Conservation (phyloP, 139 green algal species). For the Chlorella sp. region DNA sequence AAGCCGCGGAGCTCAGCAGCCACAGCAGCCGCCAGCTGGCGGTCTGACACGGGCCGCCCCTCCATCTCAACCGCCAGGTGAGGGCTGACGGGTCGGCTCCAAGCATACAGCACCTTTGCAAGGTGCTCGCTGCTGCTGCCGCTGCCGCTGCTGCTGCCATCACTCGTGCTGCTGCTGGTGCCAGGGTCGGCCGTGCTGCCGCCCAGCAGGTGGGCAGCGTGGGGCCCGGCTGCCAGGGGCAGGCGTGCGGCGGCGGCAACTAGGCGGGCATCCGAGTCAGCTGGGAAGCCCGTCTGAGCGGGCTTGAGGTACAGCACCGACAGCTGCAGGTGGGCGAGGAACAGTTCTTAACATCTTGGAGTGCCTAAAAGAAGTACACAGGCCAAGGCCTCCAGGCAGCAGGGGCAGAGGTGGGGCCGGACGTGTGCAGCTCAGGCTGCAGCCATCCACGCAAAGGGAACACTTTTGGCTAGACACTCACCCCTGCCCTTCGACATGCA, state of each 20-base stretch:
- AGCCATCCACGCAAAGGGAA: not conserved
- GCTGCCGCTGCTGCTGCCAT: not conserved
- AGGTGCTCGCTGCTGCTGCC: not conserved
- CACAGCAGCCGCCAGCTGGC: constrained; percentile 43
- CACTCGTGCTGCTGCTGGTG: constrained; percentile 1
- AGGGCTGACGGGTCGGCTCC: constrained; percentile 76
- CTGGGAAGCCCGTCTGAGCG: constrained; percentile 95
- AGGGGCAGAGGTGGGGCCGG: not conserved
- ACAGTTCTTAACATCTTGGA: too few species aligned
- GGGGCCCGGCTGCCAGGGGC: not conserved
- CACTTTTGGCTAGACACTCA: not conserved
- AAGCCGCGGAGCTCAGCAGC: constrained; percentile 48
- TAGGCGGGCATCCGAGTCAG: constrained; percentile 77
- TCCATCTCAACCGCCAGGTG: constrained; percentile 77
- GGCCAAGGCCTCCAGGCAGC: not conserved
- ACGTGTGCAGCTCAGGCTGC: not conserved
- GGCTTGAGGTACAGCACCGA: constrained; percentile 92
- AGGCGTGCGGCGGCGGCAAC: constrained; percentile 51
- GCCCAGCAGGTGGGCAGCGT: constrained; percentile 14
- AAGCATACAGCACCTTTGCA: constrained; percentile 69
- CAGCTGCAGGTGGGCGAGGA: constrained; percentile 51
- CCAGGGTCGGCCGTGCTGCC: not conserved
- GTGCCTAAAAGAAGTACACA: too few species aligned
- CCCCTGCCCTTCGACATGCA: constrained; percentile 34
- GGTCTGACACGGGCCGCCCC: constrained; percentile 61